Base-by-base conservation (phyloP, 768 basidiomycete genomes). In the Leucocoprinus leucothites region DNA sequence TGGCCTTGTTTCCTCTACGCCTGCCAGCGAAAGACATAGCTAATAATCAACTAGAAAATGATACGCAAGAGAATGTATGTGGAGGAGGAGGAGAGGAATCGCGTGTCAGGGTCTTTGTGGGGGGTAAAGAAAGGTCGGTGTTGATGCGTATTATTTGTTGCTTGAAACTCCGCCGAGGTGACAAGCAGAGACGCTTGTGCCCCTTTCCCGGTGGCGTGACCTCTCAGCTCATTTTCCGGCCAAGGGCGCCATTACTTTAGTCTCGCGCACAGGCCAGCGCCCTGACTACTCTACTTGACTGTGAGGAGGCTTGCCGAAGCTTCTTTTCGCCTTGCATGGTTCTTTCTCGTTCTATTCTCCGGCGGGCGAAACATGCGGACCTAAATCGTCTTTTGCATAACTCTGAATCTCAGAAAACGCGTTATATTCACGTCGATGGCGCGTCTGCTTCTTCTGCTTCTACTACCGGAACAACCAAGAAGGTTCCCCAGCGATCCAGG, bases 1-100 rank as follows among this genome's bases (percentile, higher is more conserved):
- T 98, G 73, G 91, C 93, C 72, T 98, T 98, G 78, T 92, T 94
- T 67, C 86, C 86, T 69, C 89, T 82, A 69, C 89, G 87, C 76
- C 88, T 84, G 67, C 87, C 89, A 64, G 90, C 87, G 69, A 89
- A 90, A 64, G 89, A 90, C 87, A 90, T 38, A 9, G 38, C 38
- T 91, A 5, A 31, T 5, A 11, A 31, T 31, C 31, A 31, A 31
- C 31, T 31, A 31, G 31, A 31, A n/a, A n/a, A n/a, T 11, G 43
- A 11, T 69, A 69, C 77, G 59, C 57, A 58, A 48, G 53, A 53
- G 54, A 58, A 35, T 47, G 50, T 47, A 52, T 38, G 45, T 52
- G 53, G 45, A 55, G 61, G 56, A 59, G 63, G 43, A 60, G 58
- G 56, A 57, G 56, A 61, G 14, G 16, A n/a, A 63, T 58, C 59